phyloP scores from a whole-genome alignment of 805 yeast genomes.

The Lipomyces mesembrius region DNA sequence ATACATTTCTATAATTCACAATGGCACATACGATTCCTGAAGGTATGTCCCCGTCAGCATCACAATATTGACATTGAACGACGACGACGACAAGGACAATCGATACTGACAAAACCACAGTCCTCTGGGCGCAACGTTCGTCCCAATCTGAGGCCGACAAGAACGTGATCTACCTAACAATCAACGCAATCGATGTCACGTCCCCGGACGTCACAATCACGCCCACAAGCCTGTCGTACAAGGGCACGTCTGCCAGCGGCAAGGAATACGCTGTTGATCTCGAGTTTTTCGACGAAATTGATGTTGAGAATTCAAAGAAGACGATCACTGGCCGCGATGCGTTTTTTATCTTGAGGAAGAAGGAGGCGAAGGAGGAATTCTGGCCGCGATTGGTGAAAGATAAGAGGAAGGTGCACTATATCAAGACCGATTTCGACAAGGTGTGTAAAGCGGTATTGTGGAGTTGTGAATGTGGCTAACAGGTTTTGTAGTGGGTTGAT shows the following conservation, averaged over 20 bases:
- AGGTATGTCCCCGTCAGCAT: slow-evolving; percentile 2
- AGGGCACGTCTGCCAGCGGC: slow-evolving; percentile 53
- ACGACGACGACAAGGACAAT: background rate
- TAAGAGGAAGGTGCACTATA: slow-evolving; percentile 74
- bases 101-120: slow-evolving; percentile 43
- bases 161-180: slow-evolving; percentile 75
- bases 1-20: slow-evolving; percentile 6
- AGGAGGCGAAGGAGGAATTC: slow-evolving; percentile 68
- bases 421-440: slow-evolving; percentile 91
- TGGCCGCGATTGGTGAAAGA: slow-evolving; percentile 97
- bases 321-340: slow-evolving; percentile 67
- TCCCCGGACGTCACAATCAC: slow-evolving; percentile 67
- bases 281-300: slow-evolving; percentile 78
- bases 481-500: slow-evolving; percentile 75
- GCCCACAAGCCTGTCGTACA: slow-evolving; percentile 57
- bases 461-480: background rate
- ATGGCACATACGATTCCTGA: slow-evolving; percentile 22
- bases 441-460: slow-evolving; percentile 13
- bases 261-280: slow-evolving; percentile 63
- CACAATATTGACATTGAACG: background rate
- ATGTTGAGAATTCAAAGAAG: slow-evolving; percentile 62
- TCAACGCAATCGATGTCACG: slow-evolving; percentile 71
- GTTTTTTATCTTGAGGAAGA: slow-evolving; percentile 70
- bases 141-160: slow-evolving; percentile 69
- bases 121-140: slow-evolving; percentile 97